These are phyloP conservation scores for Grosmannia clavigera DNA, from an alignment of 2,329 filamentous ascomycete species.

Conservation along the genomic window DNA sequence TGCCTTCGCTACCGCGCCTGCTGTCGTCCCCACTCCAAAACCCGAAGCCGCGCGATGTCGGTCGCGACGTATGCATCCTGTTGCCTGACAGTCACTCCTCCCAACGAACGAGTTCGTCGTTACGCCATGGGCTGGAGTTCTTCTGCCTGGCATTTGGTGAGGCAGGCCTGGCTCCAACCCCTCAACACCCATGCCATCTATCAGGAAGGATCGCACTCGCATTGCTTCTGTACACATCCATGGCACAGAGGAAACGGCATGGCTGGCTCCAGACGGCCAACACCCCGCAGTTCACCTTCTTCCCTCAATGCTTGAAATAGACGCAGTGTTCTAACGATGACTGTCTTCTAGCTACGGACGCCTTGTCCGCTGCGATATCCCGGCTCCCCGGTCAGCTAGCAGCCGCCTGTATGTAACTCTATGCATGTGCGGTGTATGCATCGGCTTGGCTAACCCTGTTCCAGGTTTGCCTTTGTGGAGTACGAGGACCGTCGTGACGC, in stretches of 20 bases:
- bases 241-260: neutral
- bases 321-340: neutral
- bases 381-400: conserved; percentile 82
- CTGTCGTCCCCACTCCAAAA: neutral
- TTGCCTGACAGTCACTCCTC: neutral
- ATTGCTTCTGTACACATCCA: neutral
- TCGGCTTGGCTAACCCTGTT: neutral
- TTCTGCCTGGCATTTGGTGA: conserved; percentile 1
- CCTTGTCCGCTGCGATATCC: conserved; percentile 96
- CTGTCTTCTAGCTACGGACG: conserved; percentile 66
- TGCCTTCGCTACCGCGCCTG: neutral
- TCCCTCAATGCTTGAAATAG: neutral
- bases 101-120: neutral
- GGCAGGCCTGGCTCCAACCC: neutral
- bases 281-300: neutral
- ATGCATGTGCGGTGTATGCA: no score
- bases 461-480: conserved; percentile 91
- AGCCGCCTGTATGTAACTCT: conserved; percentile 74
- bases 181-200: neutral
- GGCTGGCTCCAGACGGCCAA: neutral
- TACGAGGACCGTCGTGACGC: conserved; percentile 98
- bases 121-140: neutral
- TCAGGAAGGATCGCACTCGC: neutral
- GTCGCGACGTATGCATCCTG: neutral
- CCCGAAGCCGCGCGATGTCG: neutral